phyloP scores from a whole-genome alignment of 257 asterid genomes.

The Rhazya stricta region DNA sequence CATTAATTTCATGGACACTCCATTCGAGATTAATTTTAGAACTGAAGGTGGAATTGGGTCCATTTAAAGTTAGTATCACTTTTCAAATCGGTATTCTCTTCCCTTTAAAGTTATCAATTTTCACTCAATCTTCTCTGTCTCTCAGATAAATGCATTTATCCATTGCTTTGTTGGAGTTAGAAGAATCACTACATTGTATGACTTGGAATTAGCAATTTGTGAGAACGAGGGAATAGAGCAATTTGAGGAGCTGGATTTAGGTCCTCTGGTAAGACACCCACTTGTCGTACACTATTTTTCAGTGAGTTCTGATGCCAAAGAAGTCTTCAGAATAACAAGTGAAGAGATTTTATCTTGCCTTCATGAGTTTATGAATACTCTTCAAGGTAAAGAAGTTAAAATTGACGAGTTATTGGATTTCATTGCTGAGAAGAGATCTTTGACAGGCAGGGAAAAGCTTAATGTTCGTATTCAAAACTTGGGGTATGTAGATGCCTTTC shows the following conservation, averaged over 20 bases:
- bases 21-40: background rate
- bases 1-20: background rate
- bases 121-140: background rate
- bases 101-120: background rate
- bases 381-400: constrained; percentile 33
- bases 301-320: constrained; percentile 48
- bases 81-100: background rate
- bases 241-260: constrained; percentile 88
- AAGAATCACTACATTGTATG: constrained; percentile 69
- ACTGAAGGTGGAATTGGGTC: background rate
- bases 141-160: constrained; percentile 74
- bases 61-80: background rate
- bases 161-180: constrained; percentile 89
- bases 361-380: constrained; percentile 52
- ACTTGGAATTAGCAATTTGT: constrained; percentile 76
- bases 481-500: constrained; percentile 47
- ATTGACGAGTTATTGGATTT: constrained; percentile 59
- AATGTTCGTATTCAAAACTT: constrained; percentile 69
- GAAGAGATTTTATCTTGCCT: constrained; percentile 62
- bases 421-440: constrained; percentile 54
- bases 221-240: constrained; percentile 64
- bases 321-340: constrained; percentile 58
- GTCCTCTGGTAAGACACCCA: constrained; percentile 82
- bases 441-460: constrained; percentile 55
- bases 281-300: constrained; percentile 69